Evolutionary conservation across 2,329 filamentous ascomycete species (phyloP), one percentile per base, ranked within the genome.

Genomic region (Penicillium sp.): DNA sequence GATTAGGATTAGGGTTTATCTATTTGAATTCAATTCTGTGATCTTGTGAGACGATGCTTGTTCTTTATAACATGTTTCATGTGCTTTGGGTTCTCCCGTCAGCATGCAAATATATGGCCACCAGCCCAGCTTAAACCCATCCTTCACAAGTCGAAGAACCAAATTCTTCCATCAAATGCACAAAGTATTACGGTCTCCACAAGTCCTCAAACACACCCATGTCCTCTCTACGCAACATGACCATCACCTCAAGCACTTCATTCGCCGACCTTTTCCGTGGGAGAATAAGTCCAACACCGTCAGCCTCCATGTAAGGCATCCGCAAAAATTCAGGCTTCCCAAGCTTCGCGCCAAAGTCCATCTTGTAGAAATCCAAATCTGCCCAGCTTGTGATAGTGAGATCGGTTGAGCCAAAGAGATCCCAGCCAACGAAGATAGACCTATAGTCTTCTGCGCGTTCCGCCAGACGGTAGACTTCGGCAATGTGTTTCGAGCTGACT

Each of bases 351-450:
- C 54, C 57, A 52, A 61, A 61, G 1, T 59, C 45, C 21, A 56
- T 16, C 2, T 24, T 44, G 18, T 61, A 56, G 2, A 59, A 34
- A 4, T 36, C 53, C 1, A 56, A 16, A 34, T 52, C 57, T 2
- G 56, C 54, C 54, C 59, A 61, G 22, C 49, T 57, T 7, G 56
- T 59, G 7, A 61, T 49, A 0, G 49, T 57, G 2, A 61, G 7
- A 51, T 61, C 59, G 1, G 52, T 38, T 16, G 54, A 57, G 14
- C 47, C 36, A 14, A 61, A 61, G 0, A 59, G 18, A 16, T 61
- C 56, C 56, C 59, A 59, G 8, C 56, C 56, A 4, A 43, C 24
- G 13, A 49, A 54, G 1, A 57, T 24, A 5, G 50, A 39, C 14
- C 48, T 38, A 24, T 29, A 42, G 36, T 57, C 54, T 5, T 44